phyloP scores from a whole-genome alignment of 805 yeast genomes.

The Hanseniaspora vineae region DNA sequence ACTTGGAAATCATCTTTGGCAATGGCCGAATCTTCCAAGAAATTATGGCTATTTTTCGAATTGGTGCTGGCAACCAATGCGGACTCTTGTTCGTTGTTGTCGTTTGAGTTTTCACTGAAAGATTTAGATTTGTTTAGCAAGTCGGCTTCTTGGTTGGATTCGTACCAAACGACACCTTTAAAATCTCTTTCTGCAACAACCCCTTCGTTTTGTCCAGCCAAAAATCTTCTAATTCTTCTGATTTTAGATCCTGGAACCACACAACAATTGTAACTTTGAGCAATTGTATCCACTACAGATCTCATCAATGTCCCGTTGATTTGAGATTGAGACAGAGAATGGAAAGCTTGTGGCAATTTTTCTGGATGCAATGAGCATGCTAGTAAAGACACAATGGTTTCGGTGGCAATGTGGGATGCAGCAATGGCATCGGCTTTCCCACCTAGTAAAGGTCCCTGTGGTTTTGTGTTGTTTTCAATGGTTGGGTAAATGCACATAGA shows the following conservation, averaged over 20 bases:
- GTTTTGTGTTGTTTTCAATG: constrained; percentile 32
- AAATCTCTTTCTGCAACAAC: constrained; percentile 83
- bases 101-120: constrained; percentile 17
- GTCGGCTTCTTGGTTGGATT: constrained; percentile 59
- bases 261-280: constrained; percentile 66
- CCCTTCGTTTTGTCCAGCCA: constrained; percentile 93
- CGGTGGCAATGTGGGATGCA: constrained; percentile 82
- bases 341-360: constrained; percentile 47
- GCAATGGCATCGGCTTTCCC: constrained; percentile 77
- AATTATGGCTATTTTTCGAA: constrained; percentile 4
- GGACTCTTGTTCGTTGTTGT: constrained; percentile 2
- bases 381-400: constrained; percentile 66
- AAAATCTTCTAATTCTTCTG: constrained; percentile 81
- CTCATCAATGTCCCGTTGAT: constrained; percentile 51
- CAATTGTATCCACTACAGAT: constrained; percentile 70
- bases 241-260: constrained; percentile 90
- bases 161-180: constrained; percentile 86
- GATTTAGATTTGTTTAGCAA: constrained; percentile 30
- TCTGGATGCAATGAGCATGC: constrained; percentile 67
- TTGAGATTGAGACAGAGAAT: constrained; percentile 8
- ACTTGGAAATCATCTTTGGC: constrained; percentile 69
- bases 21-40: constrained; percentile 38
- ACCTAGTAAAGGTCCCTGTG: constrained; percentile 74
- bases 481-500: constrained; percentile 76
- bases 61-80: constrained; percentile 2